Percentiles rank a stretch among this genome's conserved stretches.
These are phyloP conservation scores for Monosporascus sp. DNA, from an alignment of 2,329 filamentous ascomycete species.

Conservation along the genomic window DNA sequence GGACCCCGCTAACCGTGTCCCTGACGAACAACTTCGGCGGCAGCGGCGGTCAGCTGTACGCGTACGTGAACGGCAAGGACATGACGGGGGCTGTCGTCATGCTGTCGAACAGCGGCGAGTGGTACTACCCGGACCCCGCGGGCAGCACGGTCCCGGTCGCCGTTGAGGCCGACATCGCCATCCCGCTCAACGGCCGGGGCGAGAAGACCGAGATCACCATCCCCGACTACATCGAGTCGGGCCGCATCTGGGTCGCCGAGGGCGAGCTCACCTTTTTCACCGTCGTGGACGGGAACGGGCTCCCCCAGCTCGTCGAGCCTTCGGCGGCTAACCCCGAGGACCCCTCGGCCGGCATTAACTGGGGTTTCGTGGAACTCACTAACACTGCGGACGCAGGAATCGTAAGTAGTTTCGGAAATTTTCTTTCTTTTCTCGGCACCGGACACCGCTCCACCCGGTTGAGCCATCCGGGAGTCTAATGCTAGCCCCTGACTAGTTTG, in stretches of 20 bases:
- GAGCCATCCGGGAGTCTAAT: no score
- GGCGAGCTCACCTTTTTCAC: conserved; percentile 29
- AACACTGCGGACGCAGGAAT: conserved; percentile 28
- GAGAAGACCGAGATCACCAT: conserved; percentile 26
- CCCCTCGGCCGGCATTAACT: conserved; percentile 32
- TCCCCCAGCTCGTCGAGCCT: conserved; percentile 36
- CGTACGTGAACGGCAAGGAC: conserved; percentile 38
- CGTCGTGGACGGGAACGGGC: conserved; percentile 12
- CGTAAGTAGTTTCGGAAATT: no score
- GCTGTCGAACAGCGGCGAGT: conserved; percentile 27
- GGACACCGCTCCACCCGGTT: no score
- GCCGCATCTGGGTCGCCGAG: conserved; percentile 30
- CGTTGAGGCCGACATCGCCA: conserved; percentile 28
- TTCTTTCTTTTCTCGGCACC: no score
- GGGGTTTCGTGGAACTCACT: conserved; percentile 42
- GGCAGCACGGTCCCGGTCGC: conserved; percentile 18
- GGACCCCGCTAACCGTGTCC: conserved; percentile 18
- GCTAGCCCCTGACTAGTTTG: no score
- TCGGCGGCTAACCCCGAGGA: conserved; percentile 34
- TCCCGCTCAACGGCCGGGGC: conserved; percentile 29
- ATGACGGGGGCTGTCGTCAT: conserved; percentile 26
- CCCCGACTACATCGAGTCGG: conserved; percentile 27
- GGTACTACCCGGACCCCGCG: conserved; percentile 28
- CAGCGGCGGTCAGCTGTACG: conserved; percentile 27
- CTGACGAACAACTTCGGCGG: conserved; percentile 35